Evolutionary conservation across 1,139 yeast genomes (phyloP).

Genomic region (Yamadazyma siamensis): DNA sequence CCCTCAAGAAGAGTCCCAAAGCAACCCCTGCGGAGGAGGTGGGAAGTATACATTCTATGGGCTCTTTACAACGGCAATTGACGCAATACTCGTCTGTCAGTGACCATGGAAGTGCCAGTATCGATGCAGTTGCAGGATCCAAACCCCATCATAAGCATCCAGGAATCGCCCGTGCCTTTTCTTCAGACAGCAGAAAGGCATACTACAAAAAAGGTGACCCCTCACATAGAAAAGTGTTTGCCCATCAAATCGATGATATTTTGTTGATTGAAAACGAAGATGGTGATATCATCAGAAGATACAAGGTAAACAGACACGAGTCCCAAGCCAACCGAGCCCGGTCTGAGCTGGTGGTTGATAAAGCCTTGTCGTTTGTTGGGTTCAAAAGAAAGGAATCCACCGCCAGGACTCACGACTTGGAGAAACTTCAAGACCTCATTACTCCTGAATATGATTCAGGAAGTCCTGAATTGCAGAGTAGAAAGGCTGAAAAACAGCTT

Average conservation of each 20-base stretch:
- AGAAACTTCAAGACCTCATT: constrained; percentile 10
- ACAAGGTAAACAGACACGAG: constrained; percentile 60
- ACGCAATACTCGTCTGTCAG: constrained; percentile 28
- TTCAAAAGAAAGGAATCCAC: constrained; percentile 24
- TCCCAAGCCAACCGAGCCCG: constrained; percentile 15
- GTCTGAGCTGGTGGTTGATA: constrained; percentile 34
- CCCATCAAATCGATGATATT: constrained; percentile 58
- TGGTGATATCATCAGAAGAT: constrained; percentile 86
- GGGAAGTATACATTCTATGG: constrained; percentile 43
- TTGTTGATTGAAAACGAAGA: constrained; percentile 86
- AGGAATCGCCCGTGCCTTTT: constrained; percentile 5
- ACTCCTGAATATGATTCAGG: constrained; percentile 20
- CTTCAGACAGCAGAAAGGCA: constrained; percentile 17
- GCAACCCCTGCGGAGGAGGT: constrained; percentile 13
- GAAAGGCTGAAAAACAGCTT: constrained; percentile 20
- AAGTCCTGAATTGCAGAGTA: constrained; percentile 16
- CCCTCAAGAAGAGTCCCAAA: constrained; percentile 12
- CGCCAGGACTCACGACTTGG: constrained; percentile 7
- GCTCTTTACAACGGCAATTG: constrained; percentile 35
- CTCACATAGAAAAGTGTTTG: constrained; percentile 34
- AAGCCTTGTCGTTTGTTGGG: constrained; percentile 53
- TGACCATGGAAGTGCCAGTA: constrained; percentile 1
- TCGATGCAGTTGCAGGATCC: neutral
- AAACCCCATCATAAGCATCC: constrained; percentile 2
- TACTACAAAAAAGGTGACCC: constrained; percentile 31